phyloP scores from a whole-genome alignment of 129 eudicot genomes.

The Helichrysum umbraculigerum region DNA sequence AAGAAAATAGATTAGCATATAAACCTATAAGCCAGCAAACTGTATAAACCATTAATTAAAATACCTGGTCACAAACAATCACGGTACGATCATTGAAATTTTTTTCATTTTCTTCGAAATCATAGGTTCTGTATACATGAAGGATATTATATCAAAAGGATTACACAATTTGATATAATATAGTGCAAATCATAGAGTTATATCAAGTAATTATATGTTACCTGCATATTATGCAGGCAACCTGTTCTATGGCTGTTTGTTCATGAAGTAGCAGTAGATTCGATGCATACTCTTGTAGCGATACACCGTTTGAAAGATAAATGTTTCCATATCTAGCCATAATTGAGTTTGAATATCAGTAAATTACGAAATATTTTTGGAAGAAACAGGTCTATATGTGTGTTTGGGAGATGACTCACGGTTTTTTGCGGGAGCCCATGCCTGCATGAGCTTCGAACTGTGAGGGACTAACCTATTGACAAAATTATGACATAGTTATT shows the following conservation, averaged over 20 bases:
- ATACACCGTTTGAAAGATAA: conserved; percentile 77
- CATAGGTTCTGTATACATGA: conserved; percentile 50
- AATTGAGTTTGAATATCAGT: not conserved
- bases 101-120: conserved; percentile 54
- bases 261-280: conserved; percentile 53
- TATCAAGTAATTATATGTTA: conserved; percentile 23
- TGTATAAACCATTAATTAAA: not conserved
- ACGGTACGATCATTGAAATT: conserved; percentile 72
- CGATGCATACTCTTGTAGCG: conserved; percentile 72
- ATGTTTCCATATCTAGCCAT: conserved; percentile 64
- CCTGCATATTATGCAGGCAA: conserved; percentile 88
- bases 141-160: conserved; percentile 14
- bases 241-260: conserved; percentile 40
- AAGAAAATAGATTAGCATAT: conserved; percentile 17
- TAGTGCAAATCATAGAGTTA: not conserved
- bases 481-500: conserved; percentile 17
- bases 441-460: conserved; percentile 94
- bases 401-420: conserved; percentile 52
- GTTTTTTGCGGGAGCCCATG: conserved; percentile 63
- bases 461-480: conserved; percentile 76
- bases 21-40: not conserved
- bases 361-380: not conserved
- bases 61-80: conserved; percentile 89
- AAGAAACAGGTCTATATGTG: not conserved
- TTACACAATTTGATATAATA: not conserved